Evolutionary conservation across 2,329 filamentous ascomycete genomes (phyloP).

Genomic region (Phyllosticta citribraziliensis): DNA sequence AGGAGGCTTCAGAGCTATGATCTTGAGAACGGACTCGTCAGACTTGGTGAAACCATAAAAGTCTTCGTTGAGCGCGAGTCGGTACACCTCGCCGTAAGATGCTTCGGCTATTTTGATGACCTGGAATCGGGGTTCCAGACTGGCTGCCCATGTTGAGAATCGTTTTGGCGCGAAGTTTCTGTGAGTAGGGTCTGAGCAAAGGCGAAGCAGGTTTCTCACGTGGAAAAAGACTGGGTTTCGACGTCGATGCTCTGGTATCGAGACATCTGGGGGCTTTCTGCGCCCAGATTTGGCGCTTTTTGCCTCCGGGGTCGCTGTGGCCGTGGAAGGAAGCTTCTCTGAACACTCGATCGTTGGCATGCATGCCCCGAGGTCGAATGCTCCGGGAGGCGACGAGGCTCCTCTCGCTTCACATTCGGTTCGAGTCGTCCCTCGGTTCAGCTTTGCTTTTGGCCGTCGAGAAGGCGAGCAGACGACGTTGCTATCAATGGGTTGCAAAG

Average conservation of each 20-base stretch:
- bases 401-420: not conserved
- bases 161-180: constrained; percentile 15
- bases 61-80: constrained; percentile 34
- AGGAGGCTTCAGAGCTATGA: constrained; percentile 30
- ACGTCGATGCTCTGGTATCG: not conserved
- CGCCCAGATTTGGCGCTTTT: not conserved
- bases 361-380: no score
- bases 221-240: constrained; percentile 11
- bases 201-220: constrained; percentile 19
- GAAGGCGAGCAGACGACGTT: not conserved
- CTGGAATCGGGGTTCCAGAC: constrained; percentile 34
- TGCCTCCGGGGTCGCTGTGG: not conserved
- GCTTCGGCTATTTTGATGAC: constrained; percentile 56
- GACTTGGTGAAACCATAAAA: constrained; percentile 18
- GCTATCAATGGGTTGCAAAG: not conserved
- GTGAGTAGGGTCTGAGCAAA: constrained; percentile 17
- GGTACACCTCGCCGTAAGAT: constrained; percentile 57
- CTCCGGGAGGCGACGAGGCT: not conserved
- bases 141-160: constrained; percentile 33
- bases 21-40: constrained; percentile 40
- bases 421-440: not conserved
- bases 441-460: not conserved
- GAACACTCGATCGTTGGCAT: no score
- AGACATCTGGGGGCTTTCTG: not conserved
- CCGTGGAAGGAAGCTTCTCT: not conserved